phyloP scores from a whole-genome alignment of 768 basidiomycete genomes.

The Termitomyces sp. region DNA sequence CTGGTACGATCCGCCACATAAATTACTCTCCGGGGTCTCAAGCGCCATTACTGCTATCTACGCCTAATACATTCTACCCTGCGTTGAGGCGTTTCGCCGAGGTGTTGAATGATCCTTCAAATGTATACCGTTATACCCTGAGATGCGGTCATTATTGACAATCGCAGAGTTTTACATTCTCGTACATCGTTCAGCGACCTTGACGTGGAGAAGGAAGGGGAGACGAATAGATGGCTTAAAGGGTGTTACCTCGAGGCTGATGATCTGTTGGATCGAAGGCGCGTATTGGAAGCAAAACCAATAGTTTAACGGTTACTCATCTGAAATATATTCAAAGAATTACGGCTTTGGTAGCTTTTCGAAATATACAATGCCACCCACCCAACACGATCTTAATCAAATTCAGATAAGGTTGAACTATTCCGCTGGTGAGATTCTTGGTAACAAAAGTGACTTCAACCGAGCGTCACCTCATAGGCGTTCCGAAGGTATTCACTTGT shows the following conservation, averaged over 20 bases:
- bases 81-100: constrained; percentile 59
- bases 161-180: constrained; percentile 84
- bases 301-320: not conserved
- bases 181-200: constrained; percentile 65
- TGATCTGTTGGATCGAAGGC: constrained; percentile 51
- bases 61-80: constrained; percentile 51
- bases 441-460: too few relatives aligned
- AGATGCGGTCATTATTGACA: constrained; percentile 89
- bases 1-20: too few relatives aligned
- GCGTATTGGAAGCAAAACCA: constrained; percentile 37
- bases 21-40: constrained; percentile 97
- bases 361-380: too few relatives aligned
- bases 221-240: constrained; percentile 80
- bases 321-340: too few relatives aligned
- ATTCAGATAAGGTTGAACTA: too few relatives aligned
- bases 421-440: too few relatives aligned
- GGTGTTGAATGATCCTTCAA: constrained; percentile 45
- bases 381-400: too few relatives aligned
- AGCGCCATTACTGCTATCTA: constrained; percentile 60
- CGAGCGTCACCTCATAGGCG: too few relatives aligned
- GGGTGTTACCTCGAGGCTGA: constrained; percentile 79
- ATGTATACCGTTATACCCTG: constrained; percentile 65
- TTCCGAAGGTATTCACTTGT: not conserved
- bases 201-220: constrained; percentile 33
- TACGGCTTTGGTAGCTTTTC: too few relatives aligned